phyloP scores from a whole-genome alignment of 23 red algal genomes.

The Gracilaria caudata region DNA sequence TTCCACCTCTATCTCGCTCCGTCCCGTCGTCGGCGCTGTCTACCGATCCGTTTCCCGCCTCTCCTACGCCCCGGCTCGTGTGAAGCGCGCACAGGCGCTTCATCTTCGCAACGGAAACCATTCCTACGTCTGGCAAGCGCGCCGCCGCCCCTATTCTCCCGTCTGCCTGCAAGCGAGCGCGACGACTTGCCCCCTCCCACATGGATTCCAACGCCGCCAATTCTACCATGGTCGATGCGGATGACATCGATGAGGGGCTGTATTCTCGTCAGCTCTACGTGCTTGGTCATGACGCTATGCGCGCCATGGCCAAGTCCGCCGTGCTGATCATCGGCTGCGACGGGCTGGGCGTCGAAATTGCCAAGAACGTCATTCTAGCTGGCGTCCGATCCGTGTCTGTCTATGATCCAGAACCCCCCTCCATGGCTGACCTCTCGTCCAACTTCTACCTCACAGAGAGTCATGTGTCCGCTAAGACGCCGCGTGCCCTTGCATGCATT shows the following conservation, averaged over 20 bases:
- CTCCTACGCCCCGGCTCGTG: too few relatives aligned
- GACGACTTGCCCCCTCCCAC: conserved; percentile 36
- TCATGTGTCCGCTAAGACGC: conserved; percentile 50
- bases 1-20: not conserved
- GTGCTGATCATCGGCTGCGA: conserved; percentile 89
- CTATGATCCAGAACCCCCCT: conserved; percentile 71
- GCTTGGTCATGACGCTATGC: conserved; percentile 93
- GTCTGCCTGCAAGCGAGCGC: conserved; percentile 45
- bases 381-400: conserved; percentile 85
- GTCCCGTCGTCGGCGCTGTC: not conserved
- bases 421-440: conserved; percentile 76
- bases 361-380: conserved; percentile 96
- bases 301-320: conserved; percentile 81
- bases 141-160: conserved; percentile 40
- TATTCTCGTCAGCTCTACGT: conserved; percentile 99
- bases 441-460: conserved; percentile 82
- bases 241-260: conserved; percentile 93
- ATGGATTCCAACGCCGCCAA: conserved; percentile 16
- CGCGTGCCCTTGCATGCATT: conserved; percentile 58
- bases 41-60: not conserved
- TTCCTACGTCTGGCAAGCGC: conserved; percentile 47
- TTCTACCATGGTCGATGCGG: conserved; percentile 56
- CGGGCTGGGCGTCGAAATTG: conserved; percentile 94
- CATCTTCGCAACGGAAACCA: conserved; percentile 20
- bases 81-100: conserved; percentile 22